phyloP scores from a whole-genome alignment of 495 filamentous ascomycete genomes.

The Aspergillus olivimuriae region DNA sequence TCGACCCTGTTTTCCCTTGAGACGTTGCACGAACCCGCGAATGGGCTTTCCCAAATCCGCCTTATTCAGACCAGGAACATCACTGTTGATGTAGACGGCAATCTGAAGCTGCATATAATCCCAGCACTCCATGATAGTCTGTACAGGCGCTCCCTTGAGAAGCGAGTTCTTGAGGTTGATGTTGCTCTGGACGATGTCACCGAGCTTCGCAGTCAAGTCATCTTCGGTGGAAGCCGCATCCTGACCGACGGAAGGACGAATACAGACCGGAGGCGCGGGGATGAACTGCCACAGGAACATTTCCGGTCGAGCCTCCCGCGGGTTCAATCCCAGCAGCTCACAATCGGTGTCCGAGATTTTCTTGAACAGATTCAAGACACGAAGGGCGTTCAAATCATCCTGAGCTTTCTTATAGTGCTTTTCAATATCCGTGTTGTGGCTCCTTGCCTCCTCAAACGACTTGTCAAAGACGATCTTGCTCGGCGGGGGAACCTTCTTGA shows the following conservation, averaged over 20 bases:
- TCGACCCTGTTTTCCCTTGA: slow-evolving; percentile 96
- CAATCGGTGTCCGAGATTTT: slow-evolving; percentile 79
- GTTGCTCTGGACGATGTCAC: slow-evolving; percentile 88
- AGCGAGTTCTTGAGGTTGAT: slow-evolving; percentile 73
- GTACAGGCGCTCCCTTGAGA: slow-evolving; percentile 71
- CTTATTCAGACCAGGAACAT: slow-evolving; percentile 80
- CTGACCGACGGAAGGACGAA: slow-evolving; percentile 87
- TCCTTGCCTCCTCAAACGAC: slow-evolving; percentile 72
- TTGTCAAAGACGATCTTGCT: slow-evolving; percentile 77
- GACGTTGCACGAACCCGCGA: slow-evolving; percentile 85
- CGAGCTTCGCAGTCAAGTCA: slow-evolving; percentile 88
- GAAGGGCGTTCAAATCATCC: slow-evolving; percentile 88
- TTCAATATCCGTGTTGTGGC: slow-evolving; percentile 72
- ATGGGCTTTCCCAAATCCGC: slow-evolving; percentile 72
- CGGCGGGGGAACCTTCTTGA: slow-evolving; percentile 71
- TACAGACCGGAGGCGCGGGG: slow-evolving; percentile 86
- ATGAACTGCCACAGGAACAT: slow-evolving; percentile 98
- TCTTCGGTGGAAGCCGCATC: slow-evolving; percentile 91
- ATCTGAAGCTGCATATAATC: slow-evolving; percentile 92
- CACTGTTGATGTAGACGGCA: slow-evolving; percentile 96
- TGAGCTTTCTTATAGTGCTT: slow-evolving; percentile 84
- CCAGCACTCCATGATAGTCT: slow-evolving; percentile 96
- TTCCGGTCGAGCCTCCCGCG: slow-evolving; percentile 80
- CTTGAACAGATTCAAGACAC: slow-evolving; percentile 85
- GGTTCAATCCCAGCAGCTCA: slow-evolving; percentile 83